phyloP scores from a whole-genome alignment of 2,329 filamentous ascomycete genomes.

The Fusarium fujikuroi region DNA sequence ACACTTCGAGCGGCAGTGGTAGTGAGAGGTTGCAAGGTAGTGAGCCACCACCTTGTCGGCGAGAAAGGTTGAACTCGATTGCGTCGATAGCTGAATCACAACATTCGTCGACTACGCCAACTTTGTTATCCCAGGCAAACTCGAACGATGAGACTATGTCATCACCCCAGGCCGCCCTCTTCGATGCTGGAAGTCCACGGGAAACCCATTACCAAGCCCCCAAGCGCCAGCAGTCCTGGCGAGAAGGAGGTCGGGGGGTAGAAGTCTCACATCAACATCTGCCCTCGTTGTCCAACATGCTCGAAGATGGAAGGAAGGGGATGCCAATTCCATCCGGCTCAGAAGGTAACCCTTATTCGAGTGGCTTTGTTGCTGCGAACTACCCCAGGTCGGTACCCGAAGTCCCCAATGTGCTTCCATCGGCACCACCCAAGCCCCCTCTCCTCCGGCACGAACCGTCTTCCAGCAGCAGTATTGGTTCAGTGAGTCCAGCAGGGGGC shows the following conservation, averaged over 20 bases:
- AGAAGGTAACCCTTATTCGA: conserved; percentile 40
- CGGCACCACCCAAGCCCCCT: conserved; percentile 49
- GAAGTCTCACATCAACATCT: conserved; percentile 49
- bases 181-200: conserved; percentile 49
- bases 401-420: conserved; percentile 41
- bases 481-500: conserved; percentile 52
- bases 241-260: conserved; percentile 34
- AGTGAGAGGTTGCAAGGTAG: conserved; percentile 60
- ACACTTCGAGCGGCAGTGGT: conserved; percentile 55
- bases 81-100: conserved; percentile 59
- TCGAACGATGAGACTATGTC: conserved; percentile 56
- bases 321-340: conserved; percentile 32
- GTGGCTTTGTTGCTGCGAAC: conserved; percentile 47
- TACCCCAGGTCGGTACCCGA: conserved; percentile 46
- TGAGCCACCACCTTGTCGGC: conserved; percentile 59
- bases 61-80: conserved; percentile 61
- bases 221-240: conserved; percentile 44
- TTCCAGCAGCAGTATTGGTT: conserved; percentile 56
- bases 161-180: conserved; percentile 55
- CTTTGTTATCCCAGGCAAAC: conserved; percentile 49
- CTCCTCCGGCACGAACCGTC: conserved; percentile 60
- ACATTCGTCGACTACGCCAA: conserved; percentile 53
- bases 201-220: conserved; percentile 44
- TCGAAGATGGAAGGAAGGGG: conserved; percentile 51
- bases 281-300: conserved; percentile 60